Evolutionary conservation across 1,284 basidiomycete species (phyloP), one percentile per base, ranked within the genome.

Genomic region (Exobasidium rhododendri): DNA sequence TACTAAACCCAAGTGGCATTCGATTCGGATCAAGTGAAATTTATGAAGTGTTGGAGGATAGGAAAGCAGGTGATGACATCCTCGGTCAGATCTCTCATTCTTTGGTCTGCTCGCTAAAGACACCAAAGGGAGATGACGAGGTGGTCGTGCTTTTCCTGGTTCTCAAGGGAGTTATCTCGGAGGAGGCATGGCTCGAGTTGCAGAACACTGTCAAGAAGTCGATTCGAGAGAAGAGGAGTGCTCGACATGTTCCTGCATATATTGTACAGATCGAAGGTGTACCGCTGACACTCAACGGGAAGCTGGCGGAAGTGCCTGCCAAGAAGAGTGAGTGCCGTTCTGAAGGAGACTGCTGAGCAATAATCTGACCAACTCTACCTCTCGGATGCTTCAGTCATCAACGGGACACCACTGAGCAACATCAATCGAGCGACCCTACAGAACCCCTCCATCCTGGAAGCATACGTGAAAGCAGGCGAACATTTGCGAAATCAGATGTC

Each of bases 11-110:
- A 3, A 88, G 88, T 58, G 91, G 91, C 1, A 86, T 94, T 64
- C 85, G 91, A 22, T 93, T 92, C 75, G 91, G 91, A 22, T 88
- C 88, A 32, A 86, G 88, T 30, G 91, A 93, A 80, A 85, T 93
- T 58, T 93, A 93, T 81, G 88, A 89, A 71, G 87, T 91, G 50
- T 83, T 93, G 45, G 52, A 77, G 83, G 20, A 59, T 56, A 31
- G 58, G 53, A 56, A 58, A 50, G 14, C 63, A 20, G 29, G n/a
- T 5, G 20, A 28, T 17, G 10, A 57, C 17, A n/a, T n/a, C n/a
- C 14, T 30, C 32, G 14, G 47, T 45, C 17, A 45, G 28, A 83
- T 92, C 56, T 82, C 85, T 56, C 90, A 92, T 76, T 87, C 85
- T 62, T 81, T 93, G 50, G 89, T 88, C 2, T 85, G 92, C 6